Conservation (phyloP, 352 stramenopile species). For the Phytopythium montanum region DNA sequence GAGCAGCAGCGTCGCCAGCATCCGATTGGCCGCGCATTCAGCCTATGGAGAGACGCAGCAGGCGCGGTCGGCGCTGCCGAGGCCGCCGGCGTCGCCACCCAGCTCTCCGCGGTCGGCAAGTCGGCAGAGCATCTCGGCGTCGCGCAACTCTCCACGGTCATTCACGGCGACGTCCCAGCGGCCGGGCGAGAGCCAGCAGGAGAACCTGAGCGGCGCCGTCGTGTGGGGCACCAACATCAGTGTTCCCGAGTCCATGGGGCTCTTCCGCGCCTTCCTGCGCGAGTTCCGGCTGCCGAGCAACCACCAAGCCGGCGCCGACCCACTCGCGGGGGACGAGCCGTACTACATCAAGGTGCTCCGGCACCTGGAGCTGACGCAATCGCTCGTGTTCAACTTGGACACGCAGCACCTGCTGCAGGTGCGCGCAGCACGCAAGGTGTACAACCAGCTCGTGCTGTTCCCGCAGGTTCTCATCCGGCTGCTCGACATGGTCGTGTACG, state of each 20-base stretch:
- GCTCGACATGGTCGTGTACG: constrained; percentile 95
- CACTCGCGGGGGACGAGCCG: constrained; percentile 32
- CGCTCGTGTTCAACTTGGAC: constrained; percentile 89
- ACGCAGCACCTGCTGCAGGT: constrained; percentile 89
- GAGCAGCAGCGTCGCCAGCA: constrained; percentile 22
- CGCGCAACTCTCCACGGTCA: constrained; percentile 8
- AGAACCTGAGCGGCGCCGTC: constrained; percentile 78
- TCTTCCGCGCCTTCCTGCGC: constrained; percentile 89
- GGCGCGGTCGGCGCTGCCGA: constrained; percentile 31
- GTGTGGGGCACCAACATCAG: constrained; percentile 95
- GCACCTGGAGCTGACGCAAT: constrained; percentile 78
- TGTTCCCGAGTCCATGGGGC: constrained; percentile 88
- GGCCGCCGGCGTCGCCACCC: constrained; percentile 53
- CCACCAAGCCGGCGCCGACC: constrained; percentile 1
- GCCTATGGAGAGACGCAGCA: constrained; percentile 22
- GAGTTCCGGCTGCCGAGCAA: constrained; percentile 55
- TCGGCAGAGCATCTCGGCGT: constrained; percentile 35
- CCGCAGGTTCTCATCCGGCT: constrained; percentile 95
- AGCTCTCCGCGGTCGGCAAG: constrained; percentile 52
- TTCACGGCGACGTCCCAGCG: constrained; percentile 9
- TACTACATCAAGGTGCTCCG: constrained; percentile 81
- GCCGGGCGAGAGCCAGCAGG: constrained; percentile 24
- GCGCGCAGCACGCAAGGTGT: constrained; percentile 82
- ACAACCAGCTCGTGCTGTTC: constrained; percentile 97
- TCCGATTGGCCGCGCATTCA: constrained; percentile 15